Evolutionary conservation across 2,329 filamentous ascomycete genomes (phyloP).

Genomic region (Fusarium camptoceras): DNA sequence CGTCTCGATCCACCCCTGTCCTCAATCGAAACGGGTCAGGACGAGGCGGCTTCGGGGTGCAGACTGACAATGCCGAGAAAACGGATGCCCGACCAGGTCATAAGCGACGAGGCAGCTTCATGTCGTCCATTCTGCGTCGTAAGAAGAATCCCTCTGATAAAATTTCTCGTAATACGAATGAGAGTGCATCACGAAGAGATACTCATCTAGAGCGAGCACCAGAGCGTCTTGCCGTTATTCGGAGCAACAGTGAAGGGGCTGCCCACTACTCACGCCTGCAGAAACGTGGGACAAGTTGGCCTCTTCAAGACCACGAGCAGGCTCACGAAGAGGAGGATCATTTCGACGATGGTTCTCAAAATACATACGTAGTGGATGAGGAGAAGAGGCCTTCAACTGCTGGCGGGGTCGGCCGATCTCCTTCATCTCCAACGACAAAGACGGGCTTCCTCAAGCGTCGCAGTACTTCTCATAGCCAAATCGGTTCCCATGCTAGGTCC

Average conservation of each 20-base stretch:
- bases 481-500: constrained; percentile 31
- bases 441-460: constrained; percentile 52
- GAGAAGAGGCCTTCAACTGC: constrained; percentile 52
- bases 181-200: constrained; percentile 71
- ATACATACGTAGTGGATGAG: constrained; percentile 43
- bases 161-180: constrained; percentile 65
- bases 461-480: constrained; percentile 52
- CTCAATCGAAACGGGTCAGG: constrained; percentile 58
- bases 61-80: constrained; percentile 36
- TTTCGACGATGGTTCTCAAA: constrained; percentile 42
- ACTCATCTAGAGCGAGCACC: constrained; percentile 70
- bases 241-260: constrained; percentile 50
- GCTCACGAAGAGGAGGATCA: constrained; percentile 48
- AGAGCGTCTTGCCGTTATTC: constrained; percentile 63
- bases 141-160: constrained; percentile 65
- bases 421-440: constrained; percentile 49
- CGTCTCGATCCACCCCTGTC: constrained; percentile 42
- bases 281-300: constrained; percentile 51
- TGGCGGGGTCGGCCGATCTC: constrained; percentile 44
- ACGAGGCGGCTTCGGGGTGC: constrained; percentile 50
- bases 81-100: constrained; percentile 46
- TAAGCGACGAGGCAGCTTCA: constrained; percentile 62
- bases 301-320: constrained; percentile 50
- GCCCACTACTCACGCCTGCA: constrained; percentile 42
- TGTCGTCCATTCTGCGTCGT: constrained; percentile 72